phyloP scores from a whole-genome alignment of 2,329 filamentous ascomycete genomes.

The Sphaerulina musiva region DNA sequence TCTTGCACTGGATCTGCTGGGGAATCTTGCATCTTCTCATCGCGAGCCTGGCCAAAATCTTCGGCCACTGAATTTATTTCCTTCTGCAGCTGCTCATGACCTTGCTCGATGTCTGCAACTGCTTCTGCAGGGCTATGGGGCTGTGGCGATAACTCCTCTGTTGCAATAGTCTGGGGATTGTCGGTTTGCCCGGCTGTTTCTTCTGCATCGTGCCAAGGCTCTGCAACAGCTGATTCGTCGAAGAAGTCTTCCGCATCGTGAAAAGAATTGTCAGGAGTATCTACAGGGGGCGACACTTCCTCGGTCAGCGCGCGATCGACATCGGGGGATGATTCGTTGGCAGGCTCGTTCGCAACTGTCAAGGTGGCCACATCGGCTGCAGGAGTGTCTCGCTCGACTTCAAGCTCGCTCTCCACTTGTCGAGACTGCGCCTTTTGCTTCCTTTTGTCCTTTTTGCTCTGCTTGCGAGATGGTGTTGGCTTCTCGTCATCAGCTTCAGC shows the following conservation, averaged over 20 bases:
- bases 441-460: constrained; percentile 25
- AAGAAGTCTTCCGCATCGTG: constrained; percentile 13
- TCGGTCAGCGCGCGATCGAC: constrained; percentile 3
- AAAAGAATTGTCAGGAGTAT: constrained; percentile 12
- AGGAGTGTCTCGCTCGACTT: background rate
- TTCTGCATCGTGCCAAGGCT: constrained; percentile 9
- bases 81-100: background rate
- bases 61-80: background rate
- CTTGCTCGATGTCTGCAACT: background rate
- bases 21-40: background rate
- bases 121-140: background rate
- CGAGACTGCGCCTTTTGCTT: constrained; percentile 6
- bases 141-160: background rate
- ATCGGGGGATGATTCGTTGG: background rate
- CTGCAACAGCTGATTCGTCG: background rate
- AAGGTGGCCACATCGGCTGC: background rate
- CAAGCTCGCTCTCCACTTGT: background rate
- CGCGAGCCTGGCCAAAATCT: constrained; percentile 4
- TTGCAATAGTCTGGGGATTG: background rate
- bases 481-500: background rate
- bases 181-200: background rate
- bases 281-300: constrained; percentile 4
- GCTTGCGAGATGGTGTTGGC: constrained; percentile 16
- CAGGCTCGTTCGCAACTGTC: background rate
- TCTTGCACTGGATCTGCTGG: background rate